phyloP scores from a whole-genome alignment of 2,329 filamentous ascomycete species.

The Epichloe festucae region DNA sequence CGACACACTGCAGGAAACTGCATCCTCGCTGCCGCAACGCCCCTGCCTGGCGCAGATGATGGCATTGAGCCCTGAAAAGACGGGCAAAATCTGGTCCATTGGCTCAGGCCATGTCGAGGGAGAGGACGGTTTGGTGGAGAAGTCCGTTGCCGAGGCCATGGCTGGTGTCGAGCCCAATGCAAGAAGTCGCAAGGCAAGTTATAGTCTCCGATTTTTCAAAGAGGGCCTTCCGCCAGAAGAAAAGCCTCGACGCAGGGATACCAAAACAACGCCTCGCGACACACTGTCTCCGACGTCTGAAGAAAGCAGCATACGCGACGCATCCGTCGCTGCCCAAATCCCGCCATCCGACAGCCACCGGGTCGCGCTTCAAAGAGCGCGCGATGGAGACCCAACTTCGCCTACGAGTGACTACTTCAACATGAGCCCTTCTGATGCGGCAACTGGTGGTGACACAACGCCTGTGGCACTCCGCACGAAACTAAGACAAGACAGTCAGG shows the following conservation, averaged over 20 bases:
- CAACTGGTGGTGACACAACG: slow-evolving; percentile 3
- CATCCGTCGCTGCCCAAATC: neutral
- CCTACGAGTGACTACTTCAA: slow-evolving; percentile 10
- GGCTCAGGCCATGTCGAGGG: slow-evolving; percentile 34
- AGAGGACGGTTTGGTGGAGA: slow-evolving; percentile 46
- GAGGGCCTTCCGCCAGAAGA: slow-evolving; percentile 49
- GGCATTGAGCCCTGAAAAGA: slow-evolving; percentile 40
- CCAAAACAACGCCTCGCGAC: slow-evolving; percentile 24
- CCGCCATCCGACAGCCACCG: neutral
- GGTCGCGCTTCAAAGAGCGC: neutral
- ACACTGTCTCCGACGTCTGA: slow-evolving; percentile 27
- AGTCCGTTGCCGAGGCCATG: slow-evolving; percentile 50
- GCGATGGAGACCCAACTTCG: slow-evolving; percentile 1
- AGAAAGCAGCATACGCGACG: slow-evolving; percentile 10
- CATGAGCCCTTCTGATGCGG: slow-evolving; percentile 4
- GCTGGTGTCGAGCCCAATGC: slow-evolving; percentile 49
- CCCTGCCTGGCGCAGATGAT: slow-evolving; percentile 29
- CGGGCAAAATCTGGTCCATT: slow-evolving; percentile 53
- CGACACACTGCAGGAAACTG: slow-evolving; percentile 5
- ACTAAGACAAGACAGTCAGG: slow-evolving; percentile 10
- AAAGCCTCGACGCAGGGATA: slow-evolving; percentile 39
- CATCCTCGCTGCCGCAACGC: slow-evolving; percentile 17
- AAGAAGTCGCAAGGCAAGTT: slow-evolving; percentile 54
- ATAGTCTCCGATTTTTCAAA: slow-evolving; percentile 54
- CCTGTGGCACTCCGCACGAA: slow-evolving; percentile 8